These are phyloP conservation scores for Populus hybrid DNA, from an alignment of 441 rosid species.

Conservation along the genomic window DNA sequence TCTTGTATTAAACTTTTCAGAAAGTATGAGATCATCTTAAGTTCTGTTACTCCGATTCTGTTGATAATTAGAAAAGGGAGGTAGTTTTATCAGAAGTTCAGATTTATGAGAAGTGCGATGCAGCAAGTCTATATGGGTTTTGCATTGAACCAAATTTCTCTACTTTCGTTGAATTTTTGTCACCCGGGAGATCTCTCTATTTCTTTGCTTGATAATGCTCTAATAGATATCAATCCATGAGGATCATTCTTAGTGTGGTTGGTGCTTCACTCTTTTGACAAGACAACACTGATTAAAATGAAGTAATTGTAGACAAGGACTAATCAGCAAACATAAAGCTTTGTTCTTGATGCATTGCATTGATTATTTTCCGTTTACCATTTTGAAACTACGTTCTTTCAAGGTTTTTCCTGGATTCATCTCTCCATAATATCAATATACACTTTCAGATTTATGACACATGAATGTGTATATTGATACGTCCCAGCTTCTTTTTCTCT, in stretches of 20 bases:
- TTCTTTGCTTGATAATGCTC: background rate
- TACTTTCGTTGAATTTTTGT: background rate
- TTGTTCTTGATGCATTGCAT: background rate
- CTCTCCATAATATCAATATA: background rate
- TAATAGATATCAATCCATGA: background rate
- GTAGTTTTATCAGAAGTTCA: background rate
- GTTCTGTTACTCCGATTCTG: background rate
- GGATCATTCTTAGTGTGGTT: background rate
- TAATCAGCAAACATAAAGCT: background rate
- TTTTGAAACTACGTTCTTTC: background rate
- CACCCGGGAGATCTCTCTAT: background rate
- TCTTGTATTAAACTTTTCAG: background rate
- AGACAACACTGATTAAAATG: background rate
- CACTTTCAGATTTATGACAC: background rate
- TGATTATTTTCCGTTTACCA: background rate
- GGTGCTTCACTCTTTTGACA: background rate
- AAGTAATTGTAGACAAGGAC: background rate
- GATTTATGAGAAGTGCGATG: background rate
- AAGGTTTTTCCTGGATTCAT: background rate
- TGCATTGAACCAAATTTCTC: background rate
- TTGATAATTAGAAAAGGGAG: background rate
- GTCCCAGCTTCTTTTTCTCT: background rate
- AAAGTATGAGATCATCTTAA: background rate
- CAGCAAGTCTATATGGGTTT: background rate
- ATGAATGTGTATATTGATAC: background rate